Evolutionary conservation across 768 basidiomycete genomes (phyloP).

Genomic region (Serendipita vermifera): DNA sequence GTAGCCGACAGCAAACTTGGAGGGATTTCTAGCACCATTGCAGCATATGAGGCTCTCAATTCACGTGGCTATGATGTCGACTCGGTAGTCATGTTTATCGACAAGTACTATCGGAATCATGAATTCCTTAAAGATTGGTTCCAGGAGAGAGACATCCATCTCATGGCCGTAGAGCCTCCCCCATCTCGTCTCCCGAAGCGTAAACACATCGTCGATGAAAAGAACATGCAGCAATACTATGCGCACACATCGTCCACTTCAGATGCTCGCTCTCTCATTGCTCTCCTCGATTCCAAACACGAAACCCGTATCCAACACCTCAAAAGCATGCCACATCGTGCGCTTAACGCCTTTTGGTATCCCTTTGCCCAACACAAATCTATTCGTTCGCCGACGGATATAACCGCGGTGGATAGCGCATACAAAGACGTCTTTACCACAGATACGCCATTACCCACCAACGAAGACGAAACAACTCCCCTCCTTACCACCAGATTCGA

Average conservation of each 20-base stretch:
- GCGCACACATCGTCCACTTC: conserved; percentile 18
- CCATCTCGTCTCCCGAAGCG: conserved; percentile 36
- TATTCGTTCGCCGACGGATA: conserved; percentile 51
- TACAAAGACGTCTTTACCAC: conserved; percentile 68
- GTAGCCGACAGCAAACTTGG: conserved; percentile 83
- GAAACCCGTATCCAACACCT: conserved; percentile 53
- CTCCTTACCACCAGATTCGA: conserved; percentile 43
- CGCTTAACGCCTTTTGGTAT: conserved; percentile 83
- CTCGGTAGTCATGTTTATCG: conserved; percentile 68
- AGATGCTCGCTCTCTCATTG: conserved; percentile 21
- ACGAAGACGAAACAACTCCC: conserved; percentile 16
- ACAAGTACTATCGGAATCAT: conserved; percentile 76
- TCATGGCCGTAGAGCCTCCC: conserved; percentile 44
- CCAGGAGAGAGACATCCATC: conserved; percentile 48
- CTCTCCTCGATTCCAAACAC: conserved; percentile 54
- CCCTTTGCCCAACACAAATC: conserved; percentile 89
- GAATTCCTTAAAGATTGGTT: conserved; percentile 76
- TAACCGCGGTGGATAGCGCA: conserved; percentile 88
- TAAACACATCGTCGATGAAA: conserved; percentile 35
- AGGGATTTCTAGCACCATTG: conserved; percentile 86
- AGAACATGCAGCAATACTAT: conserved; percentile 56
- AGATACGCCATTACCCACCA: conserved; percentile 9
- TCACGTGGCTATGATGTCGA: conserved; percentile 87
- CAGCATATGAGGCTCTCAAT: conserved; percentile 81
- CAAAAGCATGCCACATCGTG: conserved; percentile 62